Conservation (phyloP, 177 flowering plant genomes). For the Tripterygium wilfordii region DNA sequence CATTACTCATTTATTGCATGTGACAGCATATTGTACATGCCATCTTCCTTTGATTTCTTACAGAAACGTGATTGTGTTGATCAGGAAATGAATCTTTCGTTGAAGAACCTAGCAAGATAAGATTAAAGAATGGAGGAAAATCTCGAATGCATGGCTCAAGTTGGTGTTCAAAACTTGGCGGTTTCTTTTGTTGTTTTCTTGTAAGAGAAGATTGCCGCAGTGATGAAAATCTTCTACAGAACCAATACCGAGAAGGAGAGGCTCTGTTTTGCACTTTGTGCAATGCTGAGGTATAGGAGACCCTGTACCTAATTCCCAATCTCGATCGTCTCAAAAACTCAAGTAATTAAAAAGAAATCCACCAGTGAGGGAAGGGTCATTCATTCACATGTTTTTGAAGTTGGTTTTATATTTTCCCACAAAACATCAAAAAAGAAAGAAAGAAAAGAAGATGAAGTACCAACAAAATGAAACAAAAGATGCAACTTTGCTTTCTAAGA, state of each 20-base stretch:
- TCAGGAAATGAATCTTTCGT: slow-evolving; percentile 33
- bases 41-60: neutral
- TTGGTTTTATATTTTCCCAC: too few relatives aligned
- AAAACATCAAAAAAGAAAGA: too few relatives aligned
- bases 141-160: slow-evolving; percentile 23
- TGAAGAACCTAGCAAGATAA: slow-evolving; percentile 52
- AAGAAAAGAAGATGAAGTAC: too few relatives aligned
- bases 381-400: too few relatives aligned
- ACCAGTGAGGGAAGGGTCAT: too few relatives aligned
- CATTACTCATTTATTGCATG: too few relatives aligned
- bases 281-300: slow-evolving; percentile 74
- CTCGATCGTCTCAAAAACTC: too few relatives aligned
- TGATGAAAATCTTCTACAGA: slow-evolving; percentile 43
- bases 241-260: slow-evolving; percentile 59
- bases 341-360: too few relatives aligned
- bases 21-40: too few relatives aligned
- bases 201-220: slow-evolving; percentile 75
- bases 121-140: slow-evolving; percentile 32
- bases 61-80: slow-evolving; percentile 12
- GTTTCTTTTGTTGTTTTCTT: slow-evolving; percentile 62
- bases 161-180: slow-evolving; percentile 43
- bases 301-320: too few relatives aligned
- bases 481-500: too few relatives aligned
- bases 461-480: too few relatives aligned
- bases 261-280: slow-evolving; percentile 93